Evolutionary conservation across 495 filamentous ascomycete genomes (phyloP), one percentile per base, ranked within the genome.

Genomic region (Penicillium riverlandense): DNA sequence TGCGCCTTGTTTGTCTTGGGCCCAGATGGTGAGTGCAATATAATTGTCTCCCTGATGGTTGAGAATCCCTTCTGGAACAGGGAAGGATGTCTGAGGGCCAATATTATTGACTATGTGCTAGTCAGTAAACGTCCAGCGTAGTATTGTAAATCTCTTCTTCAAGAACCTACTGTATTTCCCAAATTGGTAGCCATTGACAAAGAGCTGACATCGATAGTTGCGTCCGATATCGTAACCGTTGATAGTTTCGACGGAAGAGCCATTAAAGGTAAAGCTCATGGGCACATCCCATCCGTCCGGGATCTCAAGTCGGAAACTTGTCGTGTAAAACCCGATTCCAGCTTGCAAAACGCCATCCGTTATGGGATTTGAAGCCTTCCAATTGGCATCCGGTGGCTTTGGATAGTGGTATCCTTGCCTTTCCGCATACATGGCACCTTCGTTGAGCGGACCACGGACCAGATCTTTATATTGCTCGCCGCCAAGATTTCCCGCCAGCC

Each of bases 161-260:
- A 3, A 22, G 9, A 9, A 54, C 49, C 16, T 49, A 61, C 54
- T 47, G 40, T 81, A 81, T 57, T 84, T 81, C 7, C 82, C 83
- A 53, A 78, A 86, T 53, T 86, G 82, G 48, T 73, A 87, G 6
- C 84, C 83, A 55, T 86, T 86, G 35, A 88, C 71, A 49, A 66
- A 88, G 2, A 86, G 52, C 60, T 77, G 71, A 1, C 66, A 72
- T 8, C 78, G 61, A 53, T 76, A 84, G 29, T 56, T 53, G 0
- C 47, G 40, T 1, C 58, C 51, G 3, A 47, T 36, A 0, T 30
- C 41, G 4, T 63, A 66, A 37, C 49, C 44, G 38, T 31, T 14
- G 5, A 15, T 8, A 11, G 11, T 22, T 11, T 11, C 8, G 0
- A 11, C 8, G 11, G 41, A 31, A 31, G 44, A 48, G 8, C 11